Evolutionary conservation across 2,329 filamentous ascomycete species (phyloP).

Genomic region (Colletotrichum lupini): DNA sequence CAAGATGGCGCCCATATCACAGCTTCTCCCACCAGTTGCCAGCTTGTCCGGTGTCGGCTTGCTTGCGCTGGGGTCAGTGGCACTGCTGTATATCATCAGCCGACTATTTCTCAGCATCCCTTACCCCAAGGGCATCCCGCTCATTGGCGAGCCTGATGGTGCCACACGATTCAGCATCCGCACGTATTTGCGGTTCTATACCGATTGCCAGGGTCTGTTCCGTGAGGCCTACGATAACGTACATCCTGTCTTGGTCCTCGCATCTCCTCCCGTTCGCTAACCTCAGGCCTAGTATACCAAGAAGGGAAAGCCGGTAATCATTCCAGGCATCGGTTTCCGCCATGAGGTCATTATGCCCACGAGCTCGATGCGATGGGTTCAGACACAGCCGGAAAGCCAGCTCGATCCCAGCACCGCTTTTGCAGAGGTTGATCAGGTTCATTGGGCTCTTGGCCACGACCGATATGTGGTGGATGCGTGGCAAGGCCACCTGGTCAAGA

Average conservation of each 20-base stretch:
- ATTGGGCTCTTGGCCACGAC: conserved; percentile 50
- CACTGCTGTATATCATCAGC: conserved; percentile 38
- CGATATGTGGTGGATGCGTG: conserved; percentile 47
- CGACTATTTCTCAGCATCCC: conserved; percentile 35
- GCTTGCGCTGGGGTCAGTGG: neutral
- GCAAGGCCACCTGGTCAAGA: conserved; percentile 49
- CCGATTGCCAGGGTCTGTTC: conserved; percentile 43
- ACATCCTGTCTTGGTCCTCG: neutral
- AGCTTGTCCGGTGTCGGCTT: conserved; percentile 18
- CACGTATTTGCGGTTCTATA: conserved; percentile 44
- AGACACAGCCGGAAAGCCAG: conserved; percentile 50
- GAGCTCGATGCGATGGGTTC: conserved; percentile 51
- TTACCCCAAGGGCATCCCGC: conserved; percentile 41
- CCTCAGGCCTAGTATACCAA: conserved; percentile 50
- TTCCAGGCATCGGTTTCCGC: conserved; percentile 52
- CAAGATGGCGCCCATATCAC: conserved; percentile 11
- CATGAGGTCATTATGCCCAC: conserved; percentile 56
- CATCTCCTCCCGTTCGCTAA: neutral
- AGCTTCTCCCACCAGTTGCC: neutral
- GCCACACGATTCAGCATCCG: conserved; percentile 42
- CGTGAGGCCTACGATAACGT: conserved; percentile 46
- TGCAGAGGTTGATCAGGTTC: conserved; percentile 49
- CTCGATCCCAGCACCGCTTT: conserved; percentile 49
- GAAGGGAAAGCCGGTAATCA: conserved; percentile 51
- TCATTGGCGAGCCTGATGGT: conserved; percentile 41